Conservation (phyloP, 495 filamentous ascomycete species). For the Aspergillus sparsus region DNA sequence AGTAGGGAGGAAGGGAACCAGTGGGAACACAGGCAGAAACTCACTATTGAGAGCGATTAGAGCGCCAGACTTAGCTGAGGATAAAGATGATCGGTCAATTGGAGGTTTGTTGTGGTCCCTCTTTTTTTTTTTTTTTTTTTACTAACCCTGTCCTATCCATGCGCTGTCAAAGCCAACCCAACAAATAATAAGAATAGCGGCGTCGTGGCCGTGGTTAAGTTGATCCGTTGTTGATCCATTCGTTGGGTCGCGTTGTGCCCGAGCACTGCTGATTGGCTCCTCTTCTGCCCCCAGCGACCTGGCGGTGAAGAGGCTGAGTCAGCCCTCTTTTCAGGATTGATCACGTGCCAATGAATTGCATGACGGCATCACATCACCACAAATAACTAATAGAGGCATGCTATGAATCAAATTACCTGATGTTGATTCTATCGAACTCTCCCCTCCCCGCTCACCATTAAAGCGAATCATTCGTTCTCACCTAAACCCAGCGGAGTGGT, state of each 20-base stretch:
- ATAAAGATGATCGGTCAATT: conserved; percentile 29
- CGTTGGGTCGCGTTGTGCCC: conserved; percentile 42
- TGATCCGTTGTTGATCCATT: conserved; percentile 40
- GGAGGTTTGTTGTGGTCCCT: conserved; percentile 24
- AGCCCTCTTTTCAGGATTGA: conserved; percentile 21
- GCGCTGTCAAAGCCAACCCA: conserved; percentile 28
- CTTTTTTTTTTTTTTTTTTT: conserved; percentile 9
- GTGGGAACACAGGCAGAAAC: conserved; percentile 17
- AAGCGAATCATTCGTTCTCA: too few species aligned
- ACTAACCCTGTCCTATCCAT: conserved; percentile 12
- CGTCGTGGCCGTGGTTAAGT: conserved; percentile 7
- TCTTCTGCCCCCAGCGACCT: conserved; percentile 19
- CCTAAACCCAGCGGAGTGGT: too few species aligned
- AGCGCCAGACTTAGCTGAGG: conserved; percentile 26
- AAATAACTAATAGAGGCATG: too few species aligned
- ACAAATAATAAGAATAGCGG: background rate
- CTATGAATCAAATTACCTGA: too few species aligned
- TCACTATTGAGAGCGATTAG: conserved; percentile 21
- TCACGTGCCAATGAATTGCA: conserved; percentile 19
- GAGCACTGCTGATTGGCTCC: conserved; percentile 36
- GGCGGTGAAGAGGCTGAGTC: conserved; percentile 24
- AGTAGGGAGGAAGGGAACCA: conserved; percentile 16
- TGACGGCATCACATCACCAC: conserved; percentile 17
- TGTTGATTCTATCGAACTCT: too few species aligned
- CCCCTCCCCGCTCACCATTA: too few species aligned